Percentiles rank a stretch among this genome's conserved stretches.
Conservation (phyloP, 108 stramenopile genomes). For the Parmales sp. region DNA sequence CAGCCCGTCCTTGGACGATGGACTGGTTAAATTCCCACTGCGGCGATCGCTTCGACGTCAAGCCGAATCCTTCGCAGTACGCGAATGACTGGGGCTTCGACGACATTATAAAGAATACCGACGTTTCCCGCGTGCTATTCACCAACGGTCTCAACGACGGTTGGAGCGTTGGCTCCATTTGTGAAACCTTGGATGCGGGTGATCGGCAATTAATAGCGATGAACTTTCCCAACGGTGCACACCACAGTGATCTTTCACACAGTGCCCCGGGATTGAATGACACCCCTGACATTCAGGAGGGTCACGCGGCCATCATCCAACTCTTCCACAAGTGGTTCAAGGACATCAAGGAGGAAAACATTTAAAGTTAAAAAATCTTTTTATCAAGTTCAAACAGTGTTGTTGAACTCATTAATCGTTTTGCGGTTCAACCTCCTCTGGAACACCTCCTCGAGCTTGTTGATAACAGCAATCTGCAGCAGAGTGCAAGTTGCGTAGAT, state of each 20-base stretch:
- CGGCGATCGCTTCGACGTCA: conserved; percentile 41
- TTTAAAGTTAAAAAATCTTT: background rate
- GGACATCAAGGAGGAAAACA: background rate
- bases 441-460: too few relatives aligned
- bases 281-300: conserved; percentile 54
- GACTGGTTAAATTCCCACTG: conserved; percentile 47
- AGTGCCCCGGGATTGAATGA: conserved; percentile 43
- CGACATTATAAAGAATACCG: conserved; percentile 26
- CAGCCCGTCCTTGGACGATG: conserved; percentile 42
- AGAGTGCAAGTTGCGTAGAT: too few relatives aligned
- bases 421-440: too few relatives aligned
- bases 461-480: too few relatives aligned
- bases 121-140: conserved; percentile 49
- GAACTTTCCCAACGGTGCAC: conserved; percentile 71
- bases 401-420: too few relatives aligned
- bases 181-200: conserved; percentile 34
- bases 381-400: too few relatives aligned
- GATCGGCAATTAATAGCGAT: conserved; percentile 34
- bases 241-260: conserved; percentile 54
- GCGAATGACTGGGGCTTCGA: conserved; percentile 47
- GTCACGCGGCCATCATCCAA: background rate
- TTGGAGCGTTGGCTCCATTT: conserved; percentile 39
- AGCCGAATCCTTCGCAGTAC: conserved; percentile 42
- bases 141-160: conserved; percentile 58
- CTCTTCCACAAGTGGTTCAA: background rate